phyloP scores from a whole-genome alignment of 148 eudicot genomes.

The Persicaria tinctoria region DNA sequence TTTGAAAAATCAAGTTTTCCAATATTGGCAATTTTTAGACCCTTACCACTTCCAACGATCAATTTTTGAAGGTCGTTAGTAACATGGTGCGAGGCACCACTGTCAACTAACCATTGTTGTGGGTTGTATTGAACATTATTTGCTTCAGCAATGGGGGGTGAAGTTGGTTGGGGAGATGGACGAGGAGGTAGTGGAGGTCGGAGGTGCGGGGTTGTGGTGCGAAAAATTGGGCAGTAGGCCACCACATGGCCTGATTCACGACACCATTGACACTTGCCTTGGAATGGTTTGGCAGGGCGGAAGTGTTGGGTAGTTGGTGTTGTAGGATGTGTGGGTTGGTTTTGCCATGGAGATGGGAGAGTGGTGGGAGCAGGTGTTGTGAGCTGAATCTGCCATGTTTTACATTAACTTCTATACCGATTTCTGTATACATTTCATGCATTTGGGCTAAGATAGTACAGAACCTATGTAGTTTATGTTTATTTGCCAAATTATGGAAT shows the following conservation, averaged over 20 bases:
- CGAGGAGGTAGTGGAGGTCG: neutral
- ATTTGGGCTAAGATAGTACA: no score
- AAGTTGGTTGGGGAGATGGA: neutral
- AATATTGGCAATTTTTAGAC: neutral
- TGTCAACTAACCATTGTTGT: neutral
- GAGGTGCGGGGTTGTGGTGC: neutral
- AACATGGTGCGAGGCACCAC: neutral
- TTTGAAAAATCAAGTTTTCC: neutral
- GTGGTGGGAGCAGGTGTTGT: no score
- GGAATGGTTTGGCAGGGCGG: neutral
- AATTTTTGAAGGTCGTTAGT: neutral
- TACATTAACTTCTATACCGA: no score
- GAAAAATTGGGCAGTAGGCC: neutral
- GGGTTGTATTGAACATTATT: neutral
- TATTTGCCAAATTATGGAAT: no score
- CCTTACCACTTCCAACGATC: neutral
- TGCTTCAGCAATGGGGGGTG: neutral
- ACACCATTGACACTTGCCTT: neutral
- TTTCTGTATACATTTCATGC: no score
- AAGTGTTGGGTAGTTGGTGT: neutral
- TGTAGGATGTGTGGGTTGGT: neutral
- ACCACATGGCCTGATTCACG: neutral
- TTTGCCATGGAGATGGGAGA: no score
- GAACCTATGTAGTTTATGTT: no score
- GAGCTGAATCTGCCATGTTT: no score